Percentiles rank a stretch among this genome's conserved stretches.
These are phyloP conservation scores for Phytopythium kandeliae DNA, from an alignment of 352 stramenopile species.

Conservation along the genomic window DNA sequence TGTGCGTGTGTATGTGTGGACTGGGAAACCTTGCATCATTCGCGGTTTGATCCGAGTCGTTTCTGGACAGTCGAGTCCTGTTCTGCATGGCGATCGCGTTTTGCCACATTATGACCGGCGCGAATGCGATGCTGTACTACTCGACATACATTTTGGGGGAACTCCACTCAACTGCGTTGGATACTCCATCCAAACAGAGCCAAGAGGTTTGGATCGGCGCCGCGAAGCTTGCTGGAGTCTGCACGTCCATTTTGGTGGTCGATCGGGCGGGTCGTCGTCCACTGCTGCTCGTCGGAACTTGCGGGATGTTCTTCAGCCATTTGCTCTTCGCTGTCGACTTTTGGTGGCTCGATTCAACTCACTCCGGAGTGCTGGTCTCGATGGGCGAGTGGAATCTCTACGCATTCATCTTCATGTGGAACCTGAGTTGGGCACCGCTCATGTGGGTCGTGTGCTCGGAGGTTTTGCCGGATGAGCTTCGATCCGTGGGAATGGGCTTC, in stretches of 20 bases:
- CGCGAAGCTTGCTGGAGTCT: constrained; percentile 60
- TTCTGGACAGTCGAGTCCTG: constrained; percentile 31
- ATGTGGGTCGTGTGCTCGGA: constrained; percentile 77
- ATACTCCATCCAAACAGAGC: constrained; percentile 17
- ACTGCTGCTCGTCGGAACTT: constrained; percentile 50
- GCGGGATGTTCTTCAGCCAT: constrained; percentile 44
- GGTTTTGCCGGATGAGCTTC: constrained; percentile 55
- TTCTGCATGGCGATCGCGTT: constrained; percentile 53
- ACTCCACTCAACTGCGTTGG: constrained; percentile 17
- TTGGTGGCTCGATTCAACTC: constrained; percentile 22
- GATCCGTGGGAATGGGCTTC: constrained; percentile 67
- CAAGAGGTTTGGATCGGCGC: constrained; percentile 63
- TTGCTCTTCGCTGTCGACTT: constrained; percentile 51
- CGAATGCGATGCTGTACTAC: constrained; percentile 80
- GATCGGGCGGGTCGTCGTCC: constrained; percentile 54
- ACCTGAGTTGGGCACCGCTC: constrained; percentile 65
- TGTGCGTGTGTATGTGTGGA: background rate
- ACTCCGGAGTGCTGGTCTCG: constrained; percentile 18
- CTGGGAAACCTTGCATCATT: no score
- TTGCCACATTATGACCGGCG: constrained; percentile 58
- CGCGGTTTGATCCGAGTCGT: background rate
- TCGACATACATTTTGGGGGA: constrained; percentile 66
- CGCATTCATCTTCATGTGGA: constrained; percentile 69
- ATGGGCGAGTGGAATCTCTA: constrained; percentile 63
- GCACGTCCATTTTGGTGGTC: constrained; percentile 40